These are phyloP conservation scores for Spatholobus suberectus DNA, from an alignment of 306 rosid genomes.

Conservation along the genomic window DNA sequence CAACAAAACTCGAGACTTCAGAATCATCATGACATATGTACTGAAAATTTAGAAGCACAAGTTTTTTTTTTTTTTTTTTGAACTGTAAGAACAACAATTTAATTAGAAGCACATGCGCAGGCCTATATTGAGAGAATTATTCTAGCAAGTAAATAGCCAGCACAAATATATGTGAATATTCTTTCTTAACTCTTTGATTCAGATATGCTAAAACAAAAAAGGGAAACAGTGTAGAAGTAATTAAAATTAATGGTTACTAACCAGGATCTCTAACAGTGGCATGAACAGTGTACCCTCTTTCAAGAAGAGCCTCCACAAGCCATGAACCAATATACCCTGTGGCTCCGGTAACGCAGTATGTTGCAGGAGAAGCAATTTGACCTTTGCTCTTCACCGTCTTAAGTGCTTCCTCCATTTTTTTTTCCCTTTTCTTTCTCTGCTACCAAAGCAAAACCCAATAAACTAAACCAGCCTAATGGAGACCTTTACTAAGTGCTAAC, in stretches of 20 bases:
- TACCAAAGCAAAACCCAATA: too few species aligned
- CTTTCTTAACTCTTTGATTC: too few species aligned
- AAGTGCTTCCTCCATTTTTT: slow-evolving; percentile 37
- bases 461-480: not conserved
- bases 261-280: slow-evolving; percentile 82
- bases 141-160: too few species aligned
- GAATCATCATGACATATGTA: not conserved
- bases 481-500: not conserved
- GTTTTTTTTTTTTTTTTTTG: too few species aligned
- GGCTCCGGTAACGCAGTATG: slow-evolving; percentile 76
- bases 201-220: too few species aligned
- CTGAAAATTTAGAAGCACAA: not conserved
- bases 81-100: too few species aligned
- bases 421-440: not conserved
- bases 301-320: slow-evolving; percentile 68
- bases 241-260: slow-evolving; percentile 25
- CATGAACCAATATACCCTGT: slow-evolving; percentile 71
- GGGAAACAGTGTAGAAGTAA: too few species aligned
- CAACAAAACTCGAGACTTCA: not conserved
- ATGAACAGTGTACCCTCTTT: slow-evolving; percentile 62
- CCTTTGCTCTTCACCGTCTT: not conserved
- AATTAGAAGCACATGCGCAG: too few species aligned
- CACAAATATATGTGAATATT: too few species aligned
- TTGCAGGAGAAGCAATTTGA: slow-evolving; percentile 4
- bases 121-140: too few species aligned